Evolutionary conservation across 2,329 filamentous ascomycete genomes (phyloP), one percentile per base, ranked within the genome.

Genomic region (Cladorrhinum sp.): DNA sequence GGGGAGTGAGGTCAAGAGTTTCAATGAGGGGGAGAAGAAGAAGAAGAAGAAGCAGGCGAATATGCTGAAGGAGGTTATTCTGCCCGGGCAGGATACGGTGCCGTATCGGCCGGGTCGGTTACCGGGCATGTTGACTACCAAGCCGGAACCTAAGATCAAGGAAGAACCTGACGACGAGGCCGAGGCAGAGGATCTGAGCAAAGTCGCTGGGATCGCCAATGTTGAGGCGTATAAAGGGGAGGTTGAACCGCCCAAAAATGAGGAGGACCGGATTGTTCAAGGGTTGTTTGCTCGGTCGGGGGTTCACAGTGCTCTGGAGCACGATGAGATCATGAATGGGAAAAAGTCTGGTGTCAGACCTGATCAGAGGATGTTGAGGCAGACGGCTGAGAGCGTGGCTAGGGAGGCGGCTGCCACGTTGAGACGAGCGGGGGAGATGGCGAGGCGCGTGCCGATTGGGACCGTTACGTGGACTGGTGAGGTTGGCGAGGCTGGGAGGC

Each of bases 381-480:
- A 86, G 9, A 92, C 97, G 75, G 94, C 94, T 0, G 88, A 89
- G 69, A 84, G 86, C 39, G 86, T 96, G 2, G 93, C 92, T 2
- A 85, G 88, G 0, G 80, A 90, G 69, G 93, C 94, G 1, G 91
- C 91, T 0, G 84, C 83, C 21, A 88, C 91, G 65, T 84, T 98
- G 1, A 85, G 87, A 28, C 85, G 85, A 62, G 87, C 92, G 9
- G 87, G 85, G 48, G 85, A 93, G 70, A 82, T 88, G 28, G 92
- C 93, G 2, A 82, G 86, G 10, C 82, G 80, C 8, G 80, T 94
- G 1, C 91, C 91, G 0, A 87, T 92, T 30, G 94, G 94, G 7
- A 92, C 90, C 0, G 91, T 95, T 8, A 97, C 94, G 0, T 98
- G 94, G 94, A 98, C 94, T 0, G 94, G 95, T 1, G 86, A 90